These are phyloP conservation scores for Cercospora sp. DNA, from an alignment of 2,329 filamentous ascomycete species.

Conservation along the genomic window DNA sequence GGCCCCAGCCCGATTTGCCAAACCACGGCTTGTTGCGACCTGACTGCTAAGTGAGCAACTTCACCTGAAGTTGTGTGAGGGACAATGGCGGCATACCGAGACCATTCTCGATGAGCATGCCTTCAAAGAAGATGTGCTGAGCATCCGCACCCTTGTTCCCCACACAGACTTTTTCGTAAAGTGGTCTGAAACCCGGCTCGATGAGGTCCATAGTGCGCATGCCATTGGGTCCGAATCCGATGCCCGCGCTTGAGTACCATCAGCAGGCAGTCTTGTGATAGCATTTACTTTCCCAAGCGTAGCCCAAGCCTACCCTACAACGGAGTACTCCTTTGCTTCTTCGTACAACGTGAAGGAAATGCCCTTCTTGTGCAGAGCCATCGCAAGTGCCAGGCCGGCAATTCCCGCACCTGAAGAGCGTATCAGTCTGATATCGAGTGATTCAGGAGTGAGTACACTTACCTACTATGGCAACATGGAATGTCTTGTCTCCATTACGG, in stretches of 20 bases:
- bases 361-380: slow-evolving; percentile 50
- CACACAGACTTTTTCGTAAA: slow-evolving; percentile 18
- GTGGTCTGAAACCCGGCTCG: background rate
- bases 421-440: slow-evolving; percentile 45
- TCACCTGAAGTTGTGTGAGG: background rate
- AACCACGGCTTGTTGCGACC: slow-evolving; percentile 26
- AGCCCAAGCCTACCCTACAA: slow-evolving; percentile 40
- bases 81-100: background rate
- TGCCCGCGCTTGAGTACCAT: slow-evolving; percentile 41
- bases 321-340: slow-evolving; percentile 46
- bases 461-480: slow-evolving; percentile 9
- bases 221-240: slow-evolving; percentile 31
- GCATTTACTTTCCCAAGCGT: too few species aligned
- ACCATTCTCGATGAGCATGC: slow-evolving; percentile 16
- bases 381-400: slow-evolving; percentile 55
- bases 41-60: background rate
- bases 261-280: background rate
- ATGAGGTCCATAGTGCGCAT: slow-evolving; percentile 17
- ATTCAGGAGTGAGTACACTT: background rate
- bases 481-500: background rate
- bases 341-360: slow-evolving; percentile 49
- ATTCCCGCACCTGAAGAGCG: slow-evolving; percentile 57
- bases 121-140: slow-evolving; percentile 20
- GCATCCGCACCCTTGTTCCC: slow-evolving; percentile 11
- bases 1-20: slow-evolving; percentile 15